phyloP scores from a whole-genome alignment of 805 yeast genomes.

The Komagataella pastoris region DNA sequence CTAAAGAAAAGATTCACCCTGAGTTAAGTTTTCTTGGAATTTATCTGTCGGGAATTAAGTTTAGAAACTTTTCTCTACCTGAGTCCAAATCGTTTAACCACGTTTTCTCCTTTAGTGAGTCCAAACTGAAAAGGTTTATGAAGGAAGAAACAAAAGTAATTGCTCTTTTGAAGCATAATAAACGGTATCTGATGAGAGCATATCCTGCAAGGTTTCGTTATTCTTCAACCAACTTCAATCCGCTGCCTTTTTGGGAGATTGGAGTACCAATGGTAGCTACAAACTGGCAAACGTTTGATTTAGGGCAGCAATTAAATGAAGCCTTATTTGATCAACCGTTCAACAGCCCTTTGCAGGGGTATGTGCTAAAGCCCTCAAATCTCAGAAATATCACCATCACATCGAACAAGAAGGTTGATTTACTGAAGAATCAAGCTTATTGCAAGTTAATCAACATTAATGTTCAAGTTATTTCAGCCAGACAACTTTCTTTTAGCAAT shows the following conservation, averaged over 20 bases:
- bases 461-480: slow-evolving; percentile 62
- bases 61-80: slow-evolving; percentile 72
- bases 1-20: slow-evolving; percentile 14
- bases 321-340: slow-evolving; percentile 58
- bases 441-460: slow-evolving; percentile 10
- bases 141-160: slow-evolving; percentile 42
- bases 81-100: slow-evolving; percentile 74
- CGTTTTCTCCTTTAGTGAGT: slow-evolving; percentile 79
- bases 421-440: slow-evolving; percentile 9
- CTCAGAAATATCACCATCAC: slow-evolving; percentile 7
- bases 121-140: slow-evolving; percentile 45
- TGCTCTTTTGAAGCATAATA: slow-evolving; percentile 65
- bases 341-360: slow-evolving; percentile 38
- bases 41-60: slow-evolving; percentile 64
- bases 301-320: slow-evolving; percentile 80
- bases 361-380: slow-evolving; percentile 57
- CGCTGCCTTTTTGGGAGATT: slow-evolving; percentile 64
- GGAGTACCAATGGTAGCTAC: slow-evolving; percentile 96
- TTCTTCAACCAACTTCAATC: slow-evolving; percentile 71
- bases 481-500: slow-evolving; percentile 62
- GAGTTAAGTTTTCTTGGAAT: slow-evolving; percentile 52
- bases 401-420: slow-evolving; percentile 8
- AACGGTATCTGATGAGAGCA: slow-evolving; percentile 61
- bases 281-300: slow-evolving; percentile 89
- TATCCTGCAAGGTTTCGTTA: slow-evolving; percentile 77